A percentile compares a stretch with the other conserved stretches of the same genome.
Conservation (phyloP, 306 rosid genomes). For the Oxytropis ochrocephala region DNA sequence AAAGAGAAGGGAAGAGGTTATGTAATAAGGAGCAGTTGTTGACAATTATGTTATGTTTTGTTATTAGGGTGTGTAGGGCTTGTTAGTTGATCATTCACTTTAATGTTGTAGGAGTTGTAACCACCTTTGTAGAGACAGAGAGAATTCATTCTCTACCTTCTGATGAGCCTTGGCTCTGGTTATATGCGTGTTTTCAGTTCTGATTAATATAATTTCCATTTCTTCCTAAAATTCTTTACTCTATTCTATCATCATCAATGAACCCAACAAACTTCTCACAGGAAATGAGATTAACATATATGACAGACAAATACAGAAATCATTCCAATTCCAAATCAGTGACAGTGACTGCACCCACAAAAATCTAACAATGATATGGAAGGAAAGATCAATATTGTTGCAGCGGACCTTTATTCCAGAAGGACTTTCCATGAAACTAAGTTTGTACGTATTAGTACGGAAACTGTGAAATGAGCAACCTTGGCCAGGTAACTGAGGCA, state of each 20-base stretch:
- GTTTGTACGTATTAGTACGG: constrained; percentile 84
- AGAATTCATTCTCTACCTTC: no score
- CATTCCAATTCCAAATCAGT: not conserved
- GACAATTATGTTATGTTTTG: no score
- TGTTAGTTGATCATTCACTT: no score
- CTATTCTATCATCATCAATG: not conserved
- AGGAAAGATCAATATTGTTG: constrained; percentile 3
- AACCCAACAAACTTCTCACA: not conserved
- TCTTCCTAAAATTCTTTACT: no score
- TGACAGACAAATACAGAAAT: not conserved
- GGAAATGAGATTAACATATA: not conserved
- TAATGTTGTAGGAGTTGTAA: no score
- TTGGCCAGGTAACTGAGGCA: constrained; percentile 94
- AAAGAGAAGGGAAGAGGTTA: no score
- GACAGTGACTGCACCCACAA: not conserved
- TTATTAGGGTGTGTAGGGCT: no score
- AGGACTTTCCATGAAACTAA: constrained; percentile 91
- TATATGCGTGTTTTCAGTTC: no score
- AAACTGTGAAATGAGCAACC: constrained; percentile 99
- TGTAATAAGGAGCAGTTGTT: no score
- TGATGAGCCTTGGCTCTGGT: no score
- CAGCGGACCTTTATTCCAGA: constrained; percentile 77
- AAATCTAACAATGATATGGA: not conserved
- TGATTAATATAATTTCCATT: no score
- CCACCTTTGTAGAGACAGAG: no score